These are phyloP conservation scores for Phytopythium litorale DNA, from an alignment of 352 stramenopile species.

Conservation along the genomic window DNA sequence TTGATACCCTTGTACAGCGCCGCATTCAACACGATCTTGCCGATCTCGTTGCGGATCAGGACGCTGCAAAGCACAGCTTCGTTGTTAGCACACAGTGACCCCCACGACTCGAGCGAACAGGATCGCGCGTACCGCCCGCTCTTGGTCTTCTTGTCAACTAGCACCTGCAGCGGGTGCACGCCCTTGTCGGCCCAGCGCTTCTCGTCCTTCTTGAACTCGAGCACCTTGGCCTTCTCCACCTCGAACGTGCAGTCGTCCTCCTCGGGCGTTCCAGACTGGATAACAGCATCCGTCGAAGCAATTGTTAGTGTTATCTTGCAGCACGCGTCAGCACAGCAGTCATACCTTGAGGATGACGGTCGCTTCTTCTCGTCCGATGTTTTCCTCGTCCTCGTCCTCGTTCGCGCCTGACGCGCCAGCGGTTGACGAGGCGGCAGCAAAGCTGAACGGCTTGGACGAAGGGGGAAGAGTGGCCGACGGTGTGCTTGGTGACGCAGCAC, in stretches of 20 bases:
- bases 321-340: background rate
- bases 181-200: slow-evolving; percentile 88
- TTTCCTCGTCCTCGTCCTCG: slow-evolving; percentile 74
- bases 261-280: slow-evolving; percentile 51
- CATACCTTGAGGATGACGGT: slow-evolving; percentile 86
- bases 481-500: slow-evolving; percentile 12
- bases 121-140: slow-evolving; percentile 34
- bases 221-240: slow-evolving; percentile 71
- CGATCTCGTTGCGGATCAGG: slow-evolving; percentile 80
- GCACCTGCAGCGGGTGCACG: slow-evolving; percentile 72
- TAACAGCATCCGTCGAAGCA: background rate
- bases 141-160: slow-evolving; percentile 73
- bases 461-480: slow-evolving; percentile 10
- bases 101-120: background rate
- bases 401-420: slow-evolving; percentile 6
- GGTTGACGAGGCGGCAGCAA: slow-evolving; percentile 15
- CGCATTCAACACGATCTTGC: slow-evolving; percentile 85
- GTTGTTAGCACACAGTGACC: background rate
- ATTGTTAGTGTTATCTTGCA: background rate
- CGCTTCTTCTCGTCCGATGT: slow-evolving; percentile 74
- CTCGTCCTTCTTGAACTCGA: slow-evolving; percentile 86
- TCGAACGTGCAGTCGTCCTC: slow-evolving; percentile 80
- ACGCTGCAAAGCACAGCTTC: slow-evolving; percentile 29
- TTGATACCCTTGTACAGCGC: slow-evolving; percentile 75
- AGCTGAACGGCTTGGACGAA: slow-evolving; percentile 32